A percentile compares a stretch with the other conserved stretches of the same genome.
Evolutionary conservation across 2,329 filamentous ascomycete genomes (phyloP).

Genomic region (Leptographium flavum): DNA sequence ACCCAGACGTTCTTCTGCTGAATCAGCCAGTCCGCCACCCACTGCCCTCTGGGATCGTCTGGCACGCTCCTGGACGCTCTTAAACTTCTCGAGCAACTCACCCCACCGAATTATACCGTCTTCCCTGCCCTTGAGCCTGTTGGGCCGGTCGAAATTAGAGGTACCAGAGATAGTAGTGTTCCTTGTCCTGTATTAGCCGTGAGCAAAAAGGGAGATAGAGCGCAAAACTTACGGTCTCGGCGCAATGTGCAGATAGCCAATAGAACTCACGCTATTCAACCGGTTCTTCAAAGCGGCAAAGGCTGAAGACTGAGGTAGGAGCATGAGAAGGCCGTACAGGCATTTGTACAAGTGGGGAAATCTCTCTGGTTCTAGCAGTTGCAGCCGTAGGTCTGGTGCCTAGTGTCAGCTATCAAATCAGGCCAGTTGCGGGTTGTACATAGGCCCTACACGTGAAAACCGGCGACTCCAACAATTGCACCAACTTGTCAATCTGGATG

Average conservation of each 20-base stretch:
- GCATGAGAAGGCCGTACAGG: conserved; percentile 91
- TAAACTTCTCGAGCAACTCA: conserved; percentile 90
- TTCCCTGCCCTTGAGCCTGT: conserved; percentile 67
- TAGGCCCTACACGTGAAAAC: conserved; percentile 76
- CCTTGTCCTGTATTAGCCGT: conserved; percentile 17
- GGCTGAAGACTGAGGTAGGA: conserved; percentile 92
- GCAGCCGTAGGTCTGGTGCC: conserved; percentile 70
- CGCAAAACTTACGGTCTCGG: conserved; percentile 53
- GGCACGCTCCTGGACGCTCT: conserved; percentile 74
- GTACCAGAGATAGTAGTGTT: conserved; percentile 30
- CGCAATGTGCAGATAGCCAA: conserved; percentile 81
- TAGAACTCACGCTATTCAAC: conserved; percentile 91
- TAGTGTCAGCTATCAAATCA: not conserved
- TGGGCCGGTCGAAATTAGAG: conserved; percentile 56
- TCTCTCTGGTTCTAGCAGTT: conserved; percentile 87
- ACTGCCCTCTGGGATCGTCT: conserved; percentile 53
- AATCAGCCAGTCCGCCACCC: conserved; percentile 25
- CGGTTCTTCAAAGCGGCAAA: conserved; percentile 95
- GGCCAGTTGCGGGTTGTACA: not conserved
- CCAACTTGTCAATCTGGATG: conserved; percentile 96
- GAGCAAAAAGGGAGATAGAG: not conserved
- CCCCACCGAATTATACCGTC: conserved; percentile 80
- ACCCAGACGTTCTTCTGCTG: conserved; percentile 28
- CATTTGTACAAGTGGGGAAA: conserved; percentile 96
- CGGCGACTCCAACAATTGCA: conserved; percentile 89